These are phyloP conservation scores for Thelephora terrestris DNA, from an alignment of 1,284 basidiomycete species.

Conservation along the genomic window DNA sequence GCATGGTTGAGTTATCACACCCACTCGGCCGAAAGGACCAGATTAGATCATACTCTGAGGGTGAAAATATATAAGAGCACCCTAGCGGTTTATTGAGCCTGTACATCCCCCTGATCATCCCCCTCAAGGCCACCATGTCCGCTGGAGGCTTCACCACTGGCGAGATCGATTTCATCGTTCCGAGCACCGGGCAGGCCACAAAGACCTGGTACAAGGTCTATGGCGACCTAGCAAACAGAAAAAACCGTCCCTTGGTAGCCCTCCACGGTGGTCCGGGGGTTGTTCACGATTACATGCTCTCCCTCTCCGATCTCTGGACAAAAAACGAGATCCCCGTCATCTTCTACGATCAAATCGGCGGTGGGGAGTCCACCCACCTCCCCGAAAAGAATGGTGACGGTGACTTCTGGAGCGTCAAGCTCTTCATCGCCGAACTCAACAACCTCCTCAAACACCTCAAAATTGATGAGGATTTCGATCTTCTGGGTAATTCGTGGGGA, in stretches of 20 bases:
- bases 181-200: conserved; percentile 16
- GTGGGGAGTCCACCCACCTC: conserved; percentile 33
- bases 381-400: conserved; percentile 22
- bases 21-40: too few species aligned
- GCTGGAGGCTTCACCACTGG: not conserved
- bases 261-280: conserved; percentile 36
- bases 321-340: conserved; percentile 28
- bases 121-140: too few species aligned
- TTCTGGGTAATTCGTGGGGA: conserved; percentile 44
- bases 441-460: conserved; percentile 31
- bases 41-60: too few species aligned
- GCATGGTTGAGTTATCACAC: too few species aligned
- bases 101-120: too few species aligned
- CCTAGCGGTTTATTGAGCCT: too few species aligned
- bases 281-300: conserved; percentile 31
- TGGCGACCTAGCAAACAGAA: conserved; percentile 17
- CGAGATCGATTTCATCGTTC: conserved; percentile 6
- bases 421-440: conserved; percentile 41
- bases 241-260: conserved; percentile 27
- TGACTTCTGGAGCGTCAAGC: conserved; percentile 34
- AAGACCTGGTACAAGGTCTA: conserved; percentile 21
- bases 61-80: too few species aligned
- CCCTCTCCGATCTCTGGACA: conserved; percentile 24
- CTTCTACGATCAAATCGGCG: conserved; percentile 43
- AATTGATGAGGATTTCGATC: conserved; percentile 27